These are phyloP conservation scores for Cryptosporidium parvum DNA, from an alignment of 169 alveolate genomes.

Conservation along the genomic window DNA sequence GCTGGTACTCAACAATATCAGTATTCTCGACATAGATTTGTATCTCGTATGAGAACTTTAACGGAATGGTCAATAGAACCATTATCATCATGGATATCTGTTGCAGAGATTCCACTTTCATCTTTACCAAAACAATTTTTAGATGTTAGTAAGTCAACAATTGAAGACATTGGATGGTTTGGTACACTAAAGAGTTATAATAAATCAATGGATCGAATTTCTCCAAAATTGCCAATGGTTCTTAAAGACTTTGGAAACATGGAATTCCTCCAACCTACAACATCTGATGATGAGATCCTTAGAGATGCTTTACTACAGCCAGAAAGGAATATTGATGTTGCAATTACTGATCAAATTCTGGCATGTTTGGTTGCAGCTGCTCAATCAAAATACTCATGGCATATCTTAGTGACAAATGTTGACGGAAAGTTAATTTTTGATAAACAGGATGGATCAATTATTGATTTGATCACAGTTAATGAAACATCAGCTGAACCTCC, in stretches of 20 bases:
- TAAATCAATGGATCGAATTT: slow-evolving; percentile 86
- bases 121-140: slow-evolving; percentile 87
- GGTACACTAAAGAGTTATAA: slow-evolving; percentile 88
- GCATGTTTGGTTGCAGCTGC: slow-evolving; percentile 91
- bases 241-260: slow-evolving; percentile 81
- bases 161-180: slow-evolving; percentile 88
- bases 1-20: slow-evolving; percentile 67
- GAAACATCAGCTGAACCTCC: slow-evolving; percentile 93
- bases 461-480: slow-evolving; percentile 90
- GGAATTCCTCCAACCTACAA: slow-evolving; percentile 87
- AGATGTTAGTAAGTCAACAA: slow-evolving; percentile 80
- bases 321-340: slow-evolving; percentile 82
- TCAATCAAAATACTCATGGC: slow-evolving; percentile 92
- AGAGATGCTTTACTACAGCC: slow-evolving; percentile 81
- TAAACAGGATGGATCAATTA: slow-evolving; percentile 91
- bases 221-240: slow-evolving; percentile 83
- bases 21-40: slow-evolving; percentile 69
- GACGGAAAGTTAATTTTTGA: slow-evolving; percentile 89
- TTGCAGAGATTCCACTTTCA: slow-evolving; percentile 88
- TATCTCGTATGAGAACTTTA: slow-evolving; percentile 82
- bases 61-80: slow-evolving; percentile 94
- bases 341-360: slow-evolving; percentile 90
- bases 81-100: slow-evolving; percentile 88
- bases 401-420: slow-evolving; percentile 85
- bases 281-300: slow-evolving; percentile 88